These are phyloP conservation scores for Jatropha multifida DNA, from an alignment of 441 rosid species.

Conservation along the genomic window DNA sequence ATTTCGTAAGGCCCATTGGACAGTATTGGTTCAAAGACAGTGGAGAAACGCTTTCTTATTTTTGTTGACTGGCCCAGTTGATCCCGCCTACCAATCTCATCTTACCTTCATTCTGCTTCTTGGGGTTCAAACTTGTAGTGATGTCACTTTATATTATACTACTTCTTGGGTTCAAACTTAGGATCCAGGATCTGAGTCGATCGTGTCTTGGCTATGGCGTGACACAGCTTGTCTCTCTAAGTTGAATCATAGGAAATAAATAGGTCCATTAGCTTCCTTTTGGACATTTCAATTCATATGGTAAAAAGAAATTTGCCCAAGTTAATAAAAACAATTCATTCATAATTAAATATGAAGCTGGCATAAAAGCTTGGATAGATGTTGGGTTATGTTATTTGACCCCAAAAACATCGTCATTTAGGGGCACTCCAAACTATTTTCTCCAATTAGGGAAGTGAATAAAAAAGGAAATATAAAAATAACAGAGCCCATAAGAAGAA, in stretches of 20 bases:
- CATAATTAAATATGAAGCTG: slow-evolving; percentile 21
- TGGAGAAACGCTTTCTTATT: no score
- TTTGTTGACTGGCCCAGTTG: no score
- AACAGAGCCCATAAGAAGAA: slow-evolving; percentile 21
- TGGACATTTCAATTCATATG: neutral
- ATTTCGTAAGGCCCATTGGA: no score
- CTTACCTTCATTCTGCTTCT: no score
- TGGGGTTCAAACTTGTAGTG: no score
- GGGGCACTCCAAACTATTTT: slow-evolving; percentile 31
- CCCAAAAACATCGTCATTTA: slow-evolving; percentile 30
- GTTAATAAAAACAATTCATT: neutral
- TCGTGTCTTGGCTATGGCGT: neutral
- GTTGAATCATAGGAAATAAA: neutral
- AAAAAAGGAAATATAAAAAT: slow-evolving; percentile 18
- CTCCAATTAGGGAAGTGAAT: slow-evolving; percentile 31
- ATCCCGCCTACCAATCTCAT: no score
- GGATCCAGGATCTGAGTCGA: neutral
- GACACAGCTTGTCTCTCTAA: neutral
- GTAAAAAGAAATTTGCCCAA: no score
- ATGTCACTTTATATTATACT: no score
- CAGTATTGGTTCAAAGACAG: no score
- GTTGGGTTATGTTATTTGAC: slow-evolving; percentile 31
- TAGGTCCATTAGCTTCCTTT: neutral
- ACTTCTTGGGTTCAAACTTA: no score
- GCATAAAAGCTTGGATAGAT: slow-evolving; percentile 26